Evolutionary conservation across 2,329 filamentous ascomycete genomes (phyloP).

Genomic region (Aspergillus novoparasiticus): DNA sequence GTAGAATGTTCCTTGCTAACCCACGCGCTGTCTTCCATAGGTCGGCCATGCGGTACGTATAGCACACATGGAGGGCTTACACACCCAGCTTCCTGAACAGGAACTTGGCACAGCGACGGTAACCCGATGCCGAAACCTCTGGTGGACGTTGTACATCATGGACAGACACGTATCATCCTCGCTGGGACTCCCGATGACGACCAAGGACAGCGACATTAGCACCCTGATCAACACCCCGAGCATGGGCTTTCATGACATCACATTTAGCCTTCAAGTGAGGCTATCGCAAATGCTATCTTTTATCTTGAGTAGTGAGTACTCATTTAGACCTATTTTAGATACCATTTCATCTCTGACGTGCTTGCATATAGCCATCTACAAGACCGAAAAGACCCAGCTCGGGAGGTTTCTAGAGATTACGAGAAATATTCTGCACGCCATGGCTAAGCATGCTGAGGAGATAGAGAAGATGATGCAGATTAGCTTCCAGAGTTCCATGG

Average conservation of each 20-base stretch:
- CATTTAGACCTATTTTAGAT: no score
- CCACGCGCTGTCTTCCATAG: neutral
- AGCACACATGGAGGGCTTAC: neutral
- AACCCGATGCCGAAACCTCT: neutral
- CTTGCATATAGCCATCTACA: neutral
- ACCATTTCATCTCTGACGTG: neutral
- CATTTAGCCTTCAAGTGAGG: neutral
- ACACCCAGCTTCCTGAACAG: neutral
- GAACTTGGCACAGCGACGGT: neutral
- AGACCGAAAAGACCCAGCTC: neutral
- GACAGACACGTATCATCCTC: neutral
- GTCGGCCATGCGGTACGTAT: neutral
- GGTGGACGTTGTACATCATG: neutral
- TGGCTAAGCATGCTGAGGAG: neutral
- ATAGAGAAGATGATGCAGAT: neutral
- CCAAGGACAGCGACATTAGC: neutral
- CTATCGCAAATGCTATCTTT: neutral
- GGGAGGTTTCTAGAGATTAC: neutral
- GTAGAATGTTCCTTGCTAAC: neutral
- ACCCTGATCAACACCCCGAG: neutral
- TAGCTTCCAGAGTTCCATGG: neutral
- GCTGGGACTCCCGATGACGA: neutral
- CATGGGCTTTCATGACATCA: neutral
- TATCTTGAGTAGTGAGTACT: neutral
- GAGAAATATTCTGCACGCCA: neutral